phyloP scores from a whole-genome alignment of 768 basidiomycete species.

The Russula ochroleuca region DNA sequence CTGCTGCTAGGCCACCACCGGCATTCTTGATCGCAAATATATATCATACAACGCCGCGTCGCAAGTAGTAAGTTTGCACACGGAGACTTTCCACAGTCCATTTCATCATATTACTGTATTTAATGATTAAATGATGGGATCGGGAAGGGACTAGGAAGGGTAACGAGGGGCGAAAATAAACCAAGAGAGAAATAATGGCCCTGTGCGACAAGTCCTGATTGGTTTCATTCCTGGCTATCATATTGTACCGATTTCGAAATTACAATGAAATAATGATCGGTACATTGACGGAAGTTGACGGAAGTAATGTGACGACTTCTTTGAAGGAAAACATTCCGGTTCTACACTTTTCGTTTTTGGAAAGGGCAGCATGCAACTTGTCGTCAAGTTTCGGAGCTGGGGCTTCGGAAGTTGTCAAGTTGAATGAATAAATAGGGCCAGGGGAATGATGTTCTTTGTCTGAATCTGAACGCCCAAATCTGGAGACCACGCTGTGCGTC shows the following conservation, averaged over 20 bases:
- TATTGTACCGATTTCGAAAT: not conserved
- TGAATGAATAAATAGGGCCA: not conserved
- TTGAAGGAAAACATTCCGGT: not conserved
- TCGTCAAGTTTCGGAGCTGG: not conserved
- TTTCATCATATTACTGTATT: not conserved
- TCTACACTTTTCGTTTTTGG: not conserved
- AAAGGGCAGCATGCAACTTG: not conserved
- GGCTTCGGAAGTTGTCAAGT: not conserved
- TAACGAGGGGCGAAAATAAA: not conserved
- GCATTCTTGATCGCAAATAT: slow-evolving; percentile 3
- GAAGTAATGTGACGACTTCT: not conserved
- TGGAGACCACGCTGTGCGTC: not conserved
- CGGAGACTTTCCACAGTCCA: not conserved
- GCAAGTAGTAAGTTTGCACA: not conserved
- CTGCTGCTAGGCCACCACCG: not conserved
- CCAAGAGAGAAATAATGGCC: not conserved
- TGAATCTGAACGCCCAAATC: not conserved
- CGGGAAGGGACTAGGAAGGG: not conserved
- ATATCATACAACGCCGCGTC: not conserved
- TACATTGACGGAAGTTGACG: not conserved
- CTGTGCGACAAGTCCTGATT: not conserved
- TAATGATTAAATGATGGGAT: not conserved
- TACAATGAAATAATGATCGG: not conserved
- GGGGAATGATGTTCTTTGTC: not conserved
- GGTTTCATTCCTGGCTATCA: not conserved